Evolutionary conservation across 2,329 filamentous ascomycete species (phyloP), one percentile per base, ranked within the genome.

Genomic region (Byssochlamys sp.): DNA sequence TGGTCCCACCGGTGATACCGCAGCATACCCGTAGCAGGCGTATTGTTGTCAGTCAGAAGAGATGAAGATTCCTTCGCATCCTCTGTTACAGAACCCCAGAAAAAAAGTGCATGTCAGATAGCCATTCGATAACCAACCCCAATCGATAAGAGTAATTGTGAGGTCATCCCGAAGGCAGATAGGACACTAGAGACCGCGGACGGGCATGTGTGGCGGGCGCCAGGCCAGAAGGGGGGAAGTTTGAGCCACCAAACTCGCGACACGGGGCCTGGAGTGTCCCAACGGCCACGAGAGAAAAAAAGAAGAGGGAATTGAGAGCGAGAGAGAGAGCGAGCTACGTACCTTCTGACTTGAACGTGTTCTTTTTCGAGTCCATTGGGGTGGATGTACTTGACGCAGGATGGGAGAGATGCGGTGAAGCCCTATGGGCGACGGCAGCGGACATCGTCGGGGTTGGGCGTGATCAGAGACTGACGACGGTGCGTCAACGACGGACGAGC

Each of bases 361-460:
- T 67, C 61, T 73, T 76, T 63, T 75, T 76, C 57, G 69, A 66
- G 61, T 77, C 75, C 72, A 77, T 76, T 63, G 73, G 68, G 55
- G 73, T 71, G 57, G 73, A 67, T 58, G 71, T 72, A 59, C 67
- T 68, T 60, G 62, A 66, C 54, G 59, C 64, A 55, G 69, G 62
- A 61, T 65, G 64, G 60, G 53, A 61, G 63, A 62, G 55, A 63
- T 66, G 62, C 54, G 69, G 68, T 53, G 74, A 70, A 53, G 66
- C 65, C 57, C 69, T 68, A 57, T 69, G 65, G 62, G 71, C 71
- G 59, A 75, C 71, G 51, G 69, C 69, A 64, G 73, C 71, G 66
- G 74, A 74, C 73, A 76, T 76, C 60, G 59, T 67, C 56, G 50
- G 39, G 57, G 53, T 60, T 57, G 55, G 55, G 53, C 26, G 58